Base-by-base conservation (phyloP, 225 moss, liverwort and hornwort species). In the Sphagnum tenellum region DNA sequence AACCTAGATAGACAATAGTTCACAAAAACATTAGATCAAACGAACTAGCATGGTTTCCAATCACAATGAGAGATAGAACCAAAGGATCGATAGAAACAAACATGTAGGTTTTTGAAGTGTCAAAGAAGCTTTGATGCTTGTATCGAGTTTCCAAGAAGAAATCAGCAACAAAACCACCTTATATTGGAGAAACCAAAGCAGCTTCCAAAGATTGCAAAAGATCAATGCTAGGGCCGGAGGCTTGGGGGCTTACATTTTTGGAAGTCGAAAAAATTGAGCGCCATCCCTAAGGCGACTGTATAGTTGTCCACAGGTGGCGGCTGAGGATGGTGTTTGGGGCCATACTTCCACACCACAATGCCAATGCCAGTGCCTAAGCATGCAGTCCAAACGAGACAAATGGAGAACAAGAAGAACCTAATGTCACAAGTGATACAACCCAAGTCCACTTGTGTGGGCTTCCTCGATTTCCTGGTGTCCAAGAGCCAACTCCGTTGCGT, bases 401-500 rank as follows among this genome's bases (percentile, higher is more conserved):
- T 50, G 47, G 44, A 5, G 74, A 76, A 74, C 72, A 64, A 67
- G 64, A 82, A 62, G n/a, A 76, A 75, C 59, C 44, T 57, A 50
- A 66, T 51, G 48, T 46, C 51, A 47, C 67, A 79, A 8, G 56
- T 50, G 0, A 76, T 12, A 61, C 73, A 78, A 12, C 85, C 76
- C 45, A 74, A 12, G 11, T 76, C 65, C 8, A 66, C 50, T 62
- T 12, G 65, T 9, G 63, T 45, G 45, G 46, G 11, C 65, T 59
- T 65, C 67, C 72, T 65, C 47, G 5, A 48, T 14, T 47, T 51
- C 7, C 67, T 7, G 3, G 74, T 70, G 70, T 82, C 73, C 44
- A 86, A 72, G 63, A 82, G 59, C 86, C 86, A 86, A 70, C 77
- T 81, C 69, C 69, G 75, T 72, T 77, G 77, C 46, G 77, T 63